phyloP scores from a whole-genome alignment of 441 rosid genomes.

The Pelargonium cotyledonis region DNA sequence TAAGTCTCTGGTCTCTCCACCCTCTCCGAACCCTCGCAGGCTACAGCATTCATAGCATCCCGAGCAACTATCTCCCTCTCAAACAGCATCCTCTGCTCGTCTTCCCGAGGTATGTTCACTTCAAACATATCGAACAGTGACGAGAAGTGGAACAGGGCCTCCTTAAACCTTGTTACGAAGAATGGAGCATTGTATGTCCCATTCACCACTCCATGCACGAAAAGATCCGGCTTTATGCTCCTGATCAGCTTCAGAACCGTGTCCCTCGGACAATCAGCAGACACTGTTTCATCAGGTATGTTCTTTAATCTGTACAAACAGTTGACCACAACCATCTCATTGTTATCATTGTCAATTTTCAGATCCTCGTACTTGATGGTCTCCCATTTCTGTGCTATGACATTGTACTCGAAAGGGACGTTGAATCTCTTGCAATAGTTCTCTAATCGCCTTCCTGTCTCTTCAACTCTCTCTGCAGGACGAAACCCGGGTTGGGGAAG shows the following conservation, averaged over 20 bases:
- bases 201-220: slow-evolving; percentile 60
- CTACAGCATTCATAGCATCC: slow-evolving; percentile 71
- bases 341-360: slow-evolving; percentile 30
- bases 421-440: slow-evolving; percentile 64
- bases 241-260: slow-evolving; percentile 53
- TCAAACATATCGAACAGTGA: slow-evolving; percentile 73
- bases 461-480: slow-evolving; percentile 73
- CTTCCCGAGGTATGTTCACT: slow-evolving; percentile 41
- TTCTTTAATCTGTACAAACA: slow-evolving; percentile 52
- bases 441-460: slow-evolving; percentile 59
- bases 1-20: slow-evolving; percentile 77
- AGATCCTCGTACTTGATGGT: slow-evolving; percentile 65
- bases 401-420: slow-evolving; percentile 61
- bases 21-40: slow-evolving; percentile 75
- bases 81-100: slow-evolving; percentile 44
- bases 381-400: slow-evolving; percentile 82
- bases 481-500: slow-evolving; percentile 84
- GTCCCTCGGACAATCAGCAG: slow-evolving; percentile 62
- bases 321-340: slow-evolving; percentile 58
- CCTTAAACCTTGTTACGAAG: slow-evolving; percentile 69
- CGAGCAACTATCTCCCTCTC: slow-evolving; percentile 55
- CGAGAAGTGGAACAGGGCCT: slow-evolving; percentile 79
- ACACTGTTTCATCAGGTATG: slow-evolving; percentile 71
- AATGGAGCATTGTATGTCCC: slow-evolving; percentile 78
- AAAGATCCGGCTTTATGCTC: slow-evolving; percentile 55